Conservation (phyloP, 805 yeast genomes). For the Pichia membranifaciens region DNA sequence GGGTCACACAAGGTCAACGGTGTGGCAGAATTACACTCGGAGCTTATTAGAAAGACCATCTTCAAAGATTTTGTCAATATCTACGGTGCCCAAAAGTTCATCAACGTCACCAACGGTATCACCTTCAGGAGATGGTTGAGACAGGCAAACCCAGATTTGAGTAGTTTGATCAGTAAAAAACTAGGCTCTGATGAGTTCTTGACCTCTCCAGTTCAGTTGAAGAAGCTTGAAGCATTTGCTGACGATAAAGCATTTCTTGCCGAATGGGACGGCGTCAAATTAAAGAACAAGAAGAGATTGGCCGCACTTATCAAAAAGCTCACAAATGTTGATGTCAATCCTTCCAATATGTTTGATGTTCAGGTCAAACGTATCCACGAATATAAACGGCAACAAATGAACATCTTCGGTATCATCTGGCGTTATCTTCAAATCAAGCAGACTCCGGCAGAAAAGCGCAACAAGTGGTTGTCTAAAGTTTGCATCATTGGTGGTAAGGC, state of each 20-base stretch:
- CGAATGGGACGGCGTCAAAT: slow-evolving; percentile 68
- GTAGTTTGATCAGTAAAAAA: slow-evolving; percentile 65
- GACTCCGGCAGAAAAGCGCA: slow-evolving; percentile 56
- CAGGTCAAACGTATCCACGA: slow-evolving; percentile 96
- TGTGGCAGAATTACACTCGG: slow-evolving; percentile 93
- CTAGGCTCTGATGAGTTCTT: slow-evolving; percentile 66
- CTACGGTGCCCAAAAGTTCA: slow-evolving; percentile 77
- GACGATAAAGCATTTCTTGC: slow-evolving; percentile 64
- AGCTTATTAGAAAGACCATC: slow-evolving; percentile 80
- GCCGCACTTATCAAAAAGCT: slow-evolving; percentile 60
- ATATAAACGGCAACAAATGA: slow-evolving; percentile 91
- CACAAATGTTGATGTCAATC: slow-evolving; percentile 60
- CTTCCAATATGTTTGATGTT: slow-evolving; percentile 74
- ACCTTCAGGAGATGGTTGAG: slow-evolving; percentile 96
- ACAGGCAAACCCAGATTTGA: slow-evolving; percentile 83
- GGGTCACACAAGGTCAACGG: slow-evolving; percentile 94
- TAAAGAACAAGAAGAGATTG: slow-evolving; percentile 59
- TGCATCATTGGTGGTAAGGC: slow-evolving; percentile 89
- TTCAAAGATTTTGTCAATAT: slow-evolving; percentile 84
- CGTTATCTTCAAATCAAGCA: slow-evolving; percentile 74
- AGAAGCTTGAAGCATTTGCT: slow-evolving; percentile 57
- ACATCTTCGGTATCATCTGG: slow-evolving; percentile 82
- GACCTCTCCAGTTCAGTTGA: slow-evolving; percentile 61
- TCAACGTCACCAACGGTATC: slow-evolving; percentile 90
- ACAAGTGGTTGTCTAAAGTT: slow-evolving; percentile 66